Percentiles rank a stretch among this genome's conserved stretches.
These are phyloP conservation scores for Galerina marginata DNA, from an alignment of 768 basidiomycete species.

Conservation along the genomic window DNA sequence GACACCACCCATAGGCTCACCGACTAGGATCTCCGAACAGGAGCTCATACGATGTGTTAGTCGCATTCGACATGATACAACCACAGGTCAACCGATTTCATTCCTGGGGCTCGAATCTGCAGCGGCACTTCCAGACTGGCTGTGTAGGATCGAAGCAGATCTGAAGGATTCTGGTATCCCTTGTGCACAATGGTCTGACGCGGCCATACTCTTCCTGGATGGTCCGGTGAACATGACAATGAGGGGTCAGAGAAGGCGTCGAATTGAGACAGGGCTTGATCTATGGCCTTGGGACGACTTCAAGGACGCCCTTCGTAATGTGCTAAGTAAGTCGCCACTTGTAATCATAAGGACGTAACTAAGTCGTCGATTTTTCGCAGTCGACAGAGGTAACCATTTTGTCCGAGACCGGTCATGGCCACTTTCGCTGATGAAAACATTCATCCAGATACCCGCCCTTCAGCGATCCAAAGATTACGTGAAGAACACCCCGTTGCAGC, in stretches of 20 bases:
- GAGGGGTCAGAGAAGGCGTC: slow-evolving; percentile 4
- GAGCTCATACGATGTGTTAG: slow-evolving; percentile 11
- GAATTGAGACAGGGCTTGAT: background rate
- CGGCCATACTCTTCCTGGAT: slow-evolving; percentile 15
- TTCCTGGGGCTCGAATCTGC: background rate
- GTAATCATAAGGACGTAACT: background rate
- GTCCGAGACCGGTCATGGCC: background rate
- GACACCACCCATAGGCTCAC: background rate
- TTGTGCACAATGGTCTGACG: slow-evolving; percentile 16
- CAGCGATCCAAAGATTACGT: slow-evolving; percentile 3
- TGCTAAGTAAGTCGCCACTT: slow-evolving; percentile 8
- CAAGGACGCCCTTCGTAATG: background rate
- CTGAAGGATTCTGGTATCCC: slow-evolving; percentile 6
- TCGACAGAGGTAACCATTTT: background rate
- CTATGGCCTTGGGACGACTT: slow-evolving; percentile 21
- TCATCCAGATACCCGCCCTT: background rate
- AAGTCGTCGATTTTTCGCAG: background rate
- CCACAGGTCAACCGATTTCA: slow-evolving; percentile 4
- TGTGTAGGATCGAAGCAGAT: slow-evolving; percentile 1
- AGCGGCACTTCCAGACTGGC: slow-evolving; percentile 6
- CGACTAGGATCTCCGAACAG: background rate
- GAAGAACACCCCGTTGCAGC: slow-evolving; percentile 9
- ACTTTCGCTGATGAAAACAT: background rate
- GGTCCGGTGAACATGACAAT: slow-evolving; percentile 14
- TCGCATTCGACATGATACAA: slow-evolving; percentile 6